These are phyloP conservation scores for Phycomyces nitens DNA, from an alignment of 192 early-diverging fungal species.

Conservation along the genomic window DNA sequence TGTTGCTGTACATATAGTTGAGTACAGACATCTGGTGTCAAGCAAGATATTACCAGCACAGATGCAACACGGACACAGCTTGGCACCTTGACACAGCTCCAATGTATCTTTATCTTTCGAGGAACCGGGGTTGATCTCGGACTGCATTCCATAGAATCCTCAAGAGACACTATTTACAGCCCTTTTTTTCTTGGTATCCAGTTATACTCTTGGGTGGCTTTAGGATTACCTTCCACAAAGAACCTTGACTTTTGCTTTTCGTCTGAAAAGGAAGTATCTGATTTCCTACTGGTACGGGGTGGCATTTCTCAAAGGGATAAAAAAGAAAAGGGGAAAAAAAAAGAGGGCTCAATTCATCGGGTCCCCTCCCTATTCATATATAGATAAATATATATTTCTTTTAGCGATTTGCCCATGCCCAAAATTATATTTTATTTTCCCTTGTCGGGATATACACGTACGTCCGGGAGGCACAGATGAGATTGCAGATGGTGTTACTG, in stretches of 20 bases:
- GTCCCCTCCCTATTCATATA: too few relatives aligned
- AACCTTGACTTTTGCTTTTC: conserved; percentile 17
- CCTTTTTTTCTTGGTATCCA: neutral
- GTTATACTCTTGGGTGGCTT: too few relatives aligned
- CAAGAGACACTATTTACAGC: neutral
- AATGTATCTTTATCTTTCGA: neutral
- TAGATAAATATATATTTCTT: too few relatives aligned
- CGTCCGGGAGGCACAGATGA: too few relatives aligned
- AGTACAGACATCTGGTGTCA: neutral
- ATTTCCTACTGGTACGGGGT: neutral
- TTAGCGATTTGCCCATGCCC: too few relatives aligned
- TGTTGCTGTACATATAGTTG: too few relatives aligned
- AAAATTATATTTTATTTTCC: too few relatives aligned
- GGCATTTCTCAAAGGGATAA: neutral
- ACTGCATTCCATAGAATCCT: neutral
- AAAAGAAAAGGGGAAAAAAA: neutral
- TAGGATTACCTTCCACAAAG: conserved; percentile 15
- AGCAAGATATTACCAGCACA: conserved; percentile 2
- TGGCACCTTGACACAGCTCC: neutral
- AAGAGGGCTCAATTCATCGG: neutral
- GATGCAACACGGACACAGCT: neutral
- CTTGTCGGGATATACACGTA: too few relatives aligned
- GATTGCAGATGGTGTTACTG: too few relatives aligned
- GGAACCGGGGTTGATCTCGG: neutral
- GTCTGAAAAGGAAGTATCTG: neutral